These are phyloP conservation scores for Populus ilicifolia DNA, from an alignment of 345 rosid species.

Conservation along the genomic window DNA sequence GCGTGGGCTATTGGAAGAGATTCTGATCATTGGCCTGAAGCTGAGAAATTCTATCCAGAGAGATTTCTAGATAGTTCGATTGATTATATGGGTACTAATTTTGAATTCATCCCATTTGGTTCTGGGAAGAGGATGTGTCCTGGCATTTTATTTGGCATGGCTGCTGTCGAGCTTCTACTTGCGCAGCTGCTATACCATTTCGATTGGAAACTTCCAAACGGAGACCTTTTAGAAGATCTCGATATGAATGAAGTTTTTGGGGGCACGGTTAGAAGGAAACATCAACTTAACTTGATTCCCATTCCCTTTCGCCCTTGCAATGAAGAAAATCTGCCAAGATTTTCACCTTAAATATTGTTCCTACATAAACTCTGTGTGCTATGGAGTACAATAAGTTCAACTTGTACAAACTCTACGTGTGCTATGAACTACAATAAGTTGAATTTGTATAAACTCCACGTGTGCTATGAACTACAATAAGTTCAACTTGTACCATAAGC, in stretches of 20 bases:
- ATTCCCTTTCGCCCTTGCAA: background rate
- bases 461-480: no score
- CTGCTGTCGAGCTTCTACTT: background rate
- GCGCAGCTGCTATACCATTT: background rate
- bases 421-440: no score
- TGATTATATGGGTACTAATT: slow-evolving; percentile 1
- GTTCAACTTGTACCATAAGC: no score
- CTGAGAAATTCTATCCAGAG: slow-evolving; percentile 1
- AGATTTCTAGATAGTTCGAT: background rate
- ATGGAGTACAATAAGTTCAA: no score
- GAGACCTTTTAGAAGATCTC: background rate
- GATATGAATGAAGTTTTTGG: slow-evolving; percentile 6
- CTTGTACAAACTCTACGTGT: no score
- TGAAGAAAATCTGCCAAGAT: no score
- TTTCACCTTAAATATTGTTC: no score
- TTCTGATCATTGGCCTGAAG: background rate
- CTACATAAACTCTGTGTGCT: no score
- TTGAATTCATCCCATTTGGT: slow-evolving; percentile 9
- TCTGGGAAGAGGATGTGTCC: slow-evolving; percentile 8
- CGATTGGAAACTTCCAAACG: slow-evolving; percentile 5
- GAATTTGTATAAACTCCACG: no score
- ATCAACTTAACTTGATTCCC: background rate
- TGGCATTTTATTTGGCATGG: background rate
- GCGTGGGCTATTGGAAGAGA: slow-evolving; percentile 8
- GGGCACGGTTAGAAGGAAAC: background rate